Percentiles rank a stretch among this genome's conserved stretches.
phyloP scores from a whole-genome alignment of 2,329 filamentous ascomycete species.

The Knufia fluminis region DNA sequence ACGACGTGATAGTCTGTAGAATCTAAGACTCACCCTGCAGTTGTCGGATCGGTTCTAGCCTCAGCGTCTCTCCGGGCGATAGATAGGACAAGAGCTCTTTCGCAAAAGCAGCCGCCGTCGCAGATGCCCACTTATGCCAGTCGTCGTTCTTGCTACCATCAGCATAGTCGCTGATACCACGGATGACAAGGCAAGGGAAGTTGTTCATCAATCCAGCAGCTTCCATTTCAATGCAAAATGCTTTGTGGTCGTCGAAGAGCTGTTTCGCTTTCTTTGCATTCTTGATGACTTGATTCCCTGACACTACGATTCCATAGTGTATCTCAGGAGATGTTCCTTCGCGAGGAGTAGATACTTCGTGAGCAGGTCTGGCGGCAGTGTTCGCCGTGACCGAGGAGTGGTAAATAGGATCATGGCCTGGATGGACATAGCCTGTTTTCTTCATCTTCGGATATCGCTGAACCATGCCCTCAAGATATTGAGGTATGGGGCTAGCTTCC shows the following conservation, averaged over 20 bases:
- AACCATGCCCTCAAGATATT: neutral
- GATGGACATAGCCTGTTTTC: neutral
- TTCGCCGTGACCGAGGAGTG: neutral
- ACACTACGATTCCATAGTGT: slow-evolving; percentile 24
- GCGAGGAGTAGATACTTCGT: neutral
- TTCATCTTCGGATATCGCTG: neutral
- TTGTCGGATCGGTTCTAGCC: too few relatives aligned
- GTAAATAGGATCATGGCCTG: neutral
- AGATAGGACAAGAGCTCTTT: slow-evolving; percentile 11
- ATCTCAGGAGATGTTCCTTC: slow-evolving; percentile 7
- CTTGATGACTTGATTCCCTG: slow-evolving; percentile 22
- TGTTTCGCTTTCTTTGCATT: slow-evolving; percentile 15
- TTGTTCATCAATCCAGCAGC: slow-evolving; percentile 22
- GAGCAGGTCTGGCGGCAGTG: neutral
- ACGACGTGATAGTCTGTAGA: too few relatives aligned
- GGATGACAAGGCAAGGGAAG: slow-evolving; percentile 22
- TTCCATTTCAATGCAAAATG: slow-evolving; percentile 24
- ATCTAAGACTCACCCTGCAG: too few relatives aligned
- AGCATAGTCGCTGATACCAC: slow-evolving; percentile 25
- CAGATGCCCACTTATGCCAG: slow-evolving; percentile 27
- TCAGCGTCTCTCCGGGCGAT: too few relatives aligned
- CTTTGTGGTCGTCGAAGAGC: slow-evolving; percentile 7
- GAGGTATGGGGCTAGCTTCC: neutral
- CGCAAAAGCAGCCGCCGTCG: slow-evolving; percentile 13
- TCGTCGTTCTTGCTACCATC: slow-evolving; percentile 26